Evolutionary conservation across 164 flowering plant species (phyloP), one percentile per base, ranked within the genome.

Genomic region (Liriodendron chinense): DNA sequence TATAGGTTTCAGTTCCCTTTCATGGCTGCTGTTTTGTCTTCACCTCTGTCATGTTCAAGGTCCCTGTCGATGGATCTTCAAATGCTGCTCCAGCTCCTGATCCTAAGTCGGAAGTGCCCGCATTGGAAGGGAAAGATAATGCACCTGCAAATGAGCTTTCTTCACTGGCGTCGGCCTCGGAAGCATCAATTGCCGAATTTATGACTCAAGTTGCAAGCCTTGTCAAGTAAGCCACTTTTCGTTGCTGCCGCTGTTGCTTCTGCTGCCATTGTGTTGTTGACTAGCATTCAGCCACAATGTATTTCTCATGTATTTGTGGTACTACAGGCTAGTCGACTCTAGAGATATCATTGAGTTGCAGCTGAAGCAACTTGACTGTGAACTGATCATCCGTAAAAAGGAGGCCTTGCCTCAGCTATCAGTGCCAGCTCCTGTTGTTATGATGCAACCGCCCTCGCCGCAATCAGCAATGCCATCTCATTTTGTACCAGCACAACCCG

Each of bases 311-410:
- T 67, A 1, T 72, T 5, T 74, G 47, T 71, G 24, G 65, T 53
- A 7, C 23, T 80, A 65, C 83, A 94, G 98, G 85, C 89, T 94
- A 67, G 98, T 94, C 34, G 96, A 92, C 78, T 94, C 98, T 12
- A 87, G 85, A 78, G 98, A 92, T 79, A 89, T 94, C 22, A 86
- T 91, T 71, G 98, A 94, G 85, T 73, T 94, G 85, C 87, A 92
- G 78, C 26, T 92, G 82, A 92, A 92, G 76, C 96, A 94, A 70
- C 85, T 73, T 24, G 94, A 87, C 69, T 94, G 90, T 82, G 97
- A 94, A 71, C 59, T 94, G 9, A 25, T 79, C 18, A 92, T 94
- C 56, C 85, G 98, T 50, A 94, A 94, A 86, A 92, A 89, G 81
- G 98, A 90, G 78, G 97, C 93, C 65, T 82, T 94, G 81, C 88